Evolutionary conservation across 2,329 filamentous ascomycete genomes (phyloP), one percentile per base, ranked within the genome.

Genomic region (Pseudogymnoascus sp.): DNA sequence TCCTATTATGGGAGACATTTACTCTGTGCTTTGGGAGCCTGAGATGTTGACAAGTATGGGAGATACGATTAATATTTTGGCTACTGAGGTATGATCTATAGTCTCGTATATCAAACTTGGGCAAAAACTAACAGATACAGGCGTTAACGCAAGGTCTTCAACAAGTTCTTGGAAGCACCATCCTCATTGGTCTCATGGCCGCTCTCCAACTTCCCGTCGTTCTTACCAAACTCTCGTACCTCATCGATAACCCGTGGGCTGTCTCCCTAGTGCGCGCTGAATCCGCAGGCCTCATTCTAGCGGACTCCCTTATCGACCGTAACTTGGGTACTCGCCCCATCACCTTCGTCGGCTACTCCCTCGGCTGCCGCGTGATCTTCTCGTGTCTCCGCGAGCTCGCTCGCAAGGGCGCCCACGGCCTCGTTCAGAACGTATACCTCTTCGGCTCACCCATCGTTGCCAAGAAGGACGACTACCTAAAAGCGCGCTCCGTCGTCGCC

Each of bases 31-130:
- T 64, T 99, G 95, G 93, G 95, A 99, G 75, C 96, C 95, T 2
- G 95, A 99, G 73, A 96, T 99, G 93, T 83, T 99, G 73, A 89
- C 87, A 70, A 96, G 91, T 76, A 99, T 97, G 88, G 95, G 95
- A 84, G 91, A 95, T 74, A 99, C 95, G 53, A 97, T 99, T 71
- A 97, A 97, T 71, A 97, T 99, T 76, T 80, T 99, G 67, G 95
- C 95, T 64, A 99, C 95, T 36, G 95, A 99, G 85, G 91, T 93
- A 77, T 77, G 83, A 14, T n/a, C 42, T 14, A 11, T 38, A 2
- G 1, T 23, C 14, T 50, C 2, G 23, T 34, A 12, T 16, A 34
- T 56, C 46, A 28, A 38, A 53, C 1, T 12, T 31, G 40, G 7
- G 46, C 12, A 34, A 23, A 59, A 53, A 59, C 73, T 78, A 68